A percentile compares a stretch with the other conserved stretches of the same genome.
These are phyloP conservation scores for Ganoderma resinaceum DNA, from an alignment of 1,284 basidiomycete species.

Conservation along the genomic window DNA sequence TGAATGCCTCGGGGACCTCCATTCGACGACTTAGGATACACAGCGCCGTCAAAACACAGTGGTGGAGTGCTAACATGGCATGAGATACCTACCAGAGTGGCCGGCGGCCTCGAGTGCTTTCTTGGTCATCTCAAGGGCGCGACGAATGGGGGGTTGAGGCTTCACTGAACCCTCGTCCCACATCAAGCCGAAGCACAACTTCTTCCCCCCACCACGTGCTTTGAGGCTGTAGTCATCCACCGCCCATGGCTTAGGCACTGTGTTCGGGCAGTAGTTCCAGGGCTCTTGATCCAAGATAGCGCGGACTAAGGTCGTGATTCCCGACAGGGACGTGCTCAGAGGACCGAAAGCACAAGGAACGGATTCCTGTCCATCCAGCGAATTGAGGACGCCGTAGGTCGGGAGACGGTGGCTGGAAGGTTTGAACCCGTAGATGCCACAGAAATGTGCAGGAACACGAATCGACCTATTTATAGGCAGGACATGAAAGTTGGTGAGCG, in stretches of 20 bases:
- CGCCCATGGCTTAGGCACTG: slow-evolving; percentile 34
- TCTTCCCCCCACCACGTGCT: slow-evolving; percentile 49
- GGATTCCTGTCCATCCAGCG: slow-evolving; percentile 34
- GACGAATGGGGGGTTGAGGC: slow-evolving; percentile 57
- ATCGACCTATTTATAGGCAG: slow-evolving; percentile 38
- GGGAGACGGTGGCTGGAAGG: slow-evolving; percentile 47
- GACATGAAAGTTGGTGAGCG: not conserved
- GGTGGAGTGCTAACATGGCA: not conserved
- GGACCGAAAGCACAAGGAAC: slow-evolving; percentile 31
- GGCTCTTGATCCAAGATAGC: slow-evolving; percentile 28
- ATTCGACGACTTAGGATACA: slow-evolving; percentile 43
- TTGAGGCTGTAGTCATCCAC: slow-evolving; percentile 29
- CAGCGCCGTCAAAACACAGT: not conserved
- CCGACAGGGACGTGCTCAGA: slow-evolving; percentile 30
- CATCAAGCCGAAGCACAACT: slow-evolving; percentile 50
- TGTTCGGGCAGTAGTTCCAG: slow-evolving; percentile 33
- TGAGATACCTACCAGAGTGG: slow-evolving; percentile 44
- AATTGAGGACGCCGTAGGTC: slow-evolving; percentile 31
- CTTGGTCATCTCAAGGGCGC: slow-evolving; percentile 53
- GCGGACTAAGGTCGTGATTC: slow-evolving; percentile 29
- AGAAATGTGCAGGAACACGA: slow-evolving; percentile 81
- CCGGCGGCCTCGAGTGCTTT: slow-evolving; percentile 54
- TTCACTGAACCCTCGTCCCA: slow-evolving; percentile 54
- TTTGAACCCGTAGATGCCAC: slow-evolving; percentile 84
- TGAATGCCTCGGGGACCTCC: slow-evolving; percentile 46